Evolutionary conservation across 2,329 filamentous ascomycete genomes (phyloP).

Genomic region (Ophiocordyceps unilateralis): DNA sequence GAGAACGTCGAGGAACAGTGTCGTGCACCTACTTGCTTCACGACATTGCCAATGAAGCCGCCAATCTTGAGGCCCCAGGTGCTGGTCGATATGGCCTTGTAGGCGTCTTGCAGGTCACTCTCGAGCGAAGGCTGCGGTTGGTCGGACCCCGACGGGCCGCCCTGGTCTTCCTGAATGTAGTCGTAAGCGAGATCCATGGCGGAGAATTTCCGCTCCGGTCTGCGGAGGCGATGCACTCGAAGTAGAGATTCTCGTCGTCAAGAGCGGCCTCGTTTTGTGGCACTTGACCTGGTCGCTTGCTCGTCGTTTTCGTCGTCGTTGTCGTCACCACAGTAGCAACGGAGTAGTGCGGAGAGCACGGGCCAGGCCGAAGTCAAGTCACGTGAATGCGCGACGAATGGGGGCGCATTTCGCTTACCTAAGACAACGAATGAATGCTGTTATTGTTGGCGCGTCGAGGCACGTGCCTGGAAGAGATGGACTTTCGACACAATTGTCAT

Average conservation of each 20-base stretch:
- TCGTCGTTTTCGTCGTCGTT: background rate
- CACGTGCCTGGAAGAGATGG: too few relatives aligned
- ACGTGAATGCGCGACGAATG: too few relatives aligned
- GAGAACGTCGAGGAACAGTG: background rate
- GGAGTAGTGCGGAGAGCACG: too few relatives aligned
- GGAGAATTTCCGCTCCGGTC: conserved; percentile 3
- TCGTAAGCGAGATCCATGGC: conserved; percentile 94
- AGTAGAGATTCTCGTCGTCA: background rate
- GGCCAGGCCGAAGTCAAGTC: too few relatives aligned
- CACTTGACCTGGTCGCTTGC: background rate
- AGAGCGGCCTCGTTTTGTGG: background rate
- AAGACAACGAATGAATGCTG: too few relatives aligned
- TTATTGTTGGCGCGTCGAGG: too few relatives aligned
- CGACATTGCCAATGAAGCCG: conserved; percentile 78
- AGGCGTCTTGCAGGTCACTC: conserved; percentile 82
- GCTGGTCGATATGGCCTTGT: conserved; percentile 80
- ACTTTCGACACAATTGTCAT: too few relatives aligned
- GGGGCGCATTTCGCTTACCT: too few relatives aligned
- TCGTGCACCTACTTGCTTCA: conserved; percentile 57
- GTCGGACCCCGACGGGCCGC: conserved; percentile 25
- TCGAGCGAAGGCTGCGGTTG: conserved; percentile 45
- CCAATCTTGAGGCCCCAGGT: conserved; percentile 83
- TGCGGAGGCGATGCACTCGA: background rate
- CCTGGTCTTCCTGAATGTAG: conserved; percentile 65
- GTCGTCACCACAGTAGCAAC: too few relatives aligned